Evolutionary conservation across 2,329 filamentous ascomycete species (phyloP), one percentile per base, ranked within the genome.

Genomic region (Clathrospora elynae): DNA sequence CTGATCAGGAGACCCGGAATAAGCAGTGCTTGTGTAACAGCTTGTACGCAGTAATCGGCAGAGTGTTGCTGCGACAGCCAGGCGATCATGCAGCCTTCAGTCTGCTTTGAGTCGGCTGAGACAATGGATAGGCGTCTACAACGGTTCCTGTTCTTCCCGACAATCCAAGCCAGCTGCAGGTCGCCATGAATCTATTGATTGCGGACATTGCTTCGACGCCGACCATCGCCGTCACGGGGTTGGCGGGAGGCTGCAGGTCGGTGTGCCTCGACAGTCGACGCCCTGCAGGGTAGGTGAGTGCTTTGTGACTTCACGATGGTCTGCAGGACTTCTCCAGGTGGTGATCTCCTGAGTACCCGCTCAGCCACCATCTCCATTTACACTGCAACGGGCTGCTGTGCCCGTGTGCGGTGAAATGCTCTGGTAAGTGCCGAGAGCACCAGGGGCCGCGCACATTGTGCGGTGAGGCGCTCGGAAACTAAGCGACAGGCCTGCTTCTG

Each of bases 281-380:
- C 55, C 46, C 58, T 64, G 63, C 59, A 64, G 59, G 35, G 45
- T 46, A 53, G 53, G 51, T 57, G 56, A 55, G 42, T 43, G 57
- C 61, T 59, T 57, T 57, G 62, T 68, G 58, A 66, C 58, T 51
- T 58, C 40, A 49, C 47, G 52, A 59, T 49, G 56, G 43, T 46
- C 47, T 55, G 59, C 53, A 47, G 42, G 33, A 35, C 56, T 51
- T 44, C 36, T 55, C 55, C 34, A 33, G 57, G 55, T 46, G 31
- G 51, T 55, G 46, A 55, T 57, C 38, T 62, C 54, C 57, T 57
- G 53, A 51, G 42, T 32, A 59, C 42, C 49, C 51, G 49, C 55
- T 54, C 63, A 62, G 66, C 67, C 65, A 67, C 67, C 61, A 66
- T 67, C 54, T 63, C 49, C 47, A 59, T 63, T 49, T 59, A 46